These are phyloP conservation scores for Podaxis sp. DNA, from an alignment of 768 basidiomycete genomes.

Conservation along the genomic window DNA sequence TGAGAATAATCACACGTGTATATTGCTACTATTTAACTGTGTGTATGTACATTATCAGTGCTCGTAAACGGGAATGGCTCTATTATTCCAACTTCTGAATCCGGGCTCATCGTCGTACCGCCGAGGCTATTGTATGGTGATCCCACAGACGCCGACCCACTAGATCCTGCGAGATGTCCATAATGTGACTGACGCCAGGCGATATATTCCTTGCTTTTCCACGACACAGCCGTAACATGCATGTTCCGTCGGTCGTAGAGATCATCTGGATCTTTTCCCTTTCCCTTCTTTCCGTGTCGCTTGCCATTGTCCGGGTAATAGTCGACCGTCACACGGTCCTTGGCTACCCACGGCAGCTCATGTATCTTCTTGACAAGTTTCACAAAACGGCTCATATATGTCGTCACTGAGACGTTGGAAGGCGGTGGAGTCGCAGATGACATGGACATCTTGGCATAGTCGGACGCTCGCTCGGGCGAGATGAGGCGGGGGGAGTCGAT, in stretches of 20 bases:
- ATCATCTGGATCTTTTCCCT: neutral
- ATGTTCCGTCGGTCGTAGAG: neutral
- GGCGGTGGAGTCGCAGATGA: conserved; percentile 36
- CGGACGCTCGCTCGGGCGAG: conserved; percentile 41
- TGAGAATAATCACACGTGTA: neutral
- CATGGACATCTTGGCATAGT: conserved; percentile 49
- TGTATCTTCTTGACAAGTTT: conserved; percentile 36
- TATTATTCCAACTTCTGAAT: neutral
- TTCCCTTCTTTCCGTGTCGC: conserved; percentile 18
- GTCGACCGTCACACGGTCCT: conserved; percentile 40
- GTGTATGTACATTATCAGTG: neutral
- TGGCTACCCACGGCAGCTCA: conserved; percentile 43
- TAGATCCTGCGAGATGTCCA: neutral
- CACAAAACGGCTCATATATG: conserved; percentile 33
- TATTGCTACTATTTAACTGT: neutral
- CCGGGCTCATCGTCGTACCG: neutral
- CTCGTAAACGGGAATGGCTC: conserved; percentile 10
- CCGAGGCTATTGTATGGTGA: neutral
- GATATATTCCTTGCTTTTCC: conserved; percentile 6
- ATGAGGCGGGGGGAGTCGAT: conserved; percentile 36
- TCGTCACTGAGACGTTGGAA: conserved; percentile 32
- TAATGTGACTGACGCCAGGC: neutral
- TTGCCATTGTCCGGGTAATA: conserved; percentile 35
- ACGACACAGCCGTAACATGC: conserved; percentile 7
- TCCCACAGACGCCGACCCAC: neutral